Conservation (phyloP, 192 early-diverging fungal genomes). For the Umbelopsis vinacea region DNA sequence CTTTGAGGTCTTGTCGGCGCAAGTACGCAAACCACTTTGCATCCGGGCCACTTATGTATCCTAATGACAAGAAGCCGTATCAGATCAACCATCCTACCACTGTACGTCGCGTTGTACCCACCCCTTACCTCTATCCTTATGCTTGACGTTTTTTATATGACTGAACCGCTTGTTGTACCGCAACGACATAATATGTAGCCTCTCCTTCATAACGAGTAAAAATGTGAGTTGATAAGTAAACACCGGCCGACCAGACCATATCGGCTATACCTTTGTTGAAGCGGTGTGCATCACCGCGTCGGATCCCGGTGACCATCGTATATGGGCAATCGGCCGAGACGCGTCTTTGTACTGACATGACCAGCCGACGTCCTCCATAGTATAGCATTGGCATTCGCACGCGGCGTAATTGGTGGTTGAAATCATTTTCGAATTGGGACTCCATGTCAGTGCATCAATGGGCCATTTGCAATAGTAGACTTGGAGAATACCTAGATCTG, state of each 20-base stretch:
- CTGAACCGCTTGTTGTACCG: neutral
- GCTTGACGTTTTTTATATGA: neutral
- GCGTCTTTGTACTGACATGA: constrained; percentile 57
- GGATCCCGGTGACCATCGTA: constrained; percentile 58
- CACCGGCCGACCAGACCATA: too few species aligned
- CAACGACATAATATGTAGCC: constrained; percentile 31
- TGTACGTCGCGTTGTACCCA: neutral
- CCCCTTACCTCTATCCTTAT: constrained; percentile 7
- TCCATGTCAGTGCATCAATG: constrained; percentile 69
- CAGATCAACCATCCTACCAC: neutral
- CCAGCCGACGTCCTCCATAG: constrained; percentile 64
- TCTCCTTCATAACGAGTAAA: neutral
- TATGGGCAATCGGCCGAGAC: constrained; percentile 43
- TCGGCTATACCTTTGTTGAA: constrained; percentile 51
- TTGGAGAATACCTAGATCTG: constrained; percentile 63
- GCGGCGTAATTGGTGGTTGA: constrained; percentile 52
- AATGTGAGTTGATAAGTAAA: constrained; percentile 14
- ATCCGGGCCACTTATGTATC: constrained; percentile 63
- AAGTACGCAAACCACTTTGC: constrained; percentile 65
- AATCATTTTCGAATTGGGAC: constrained; percentile 65
- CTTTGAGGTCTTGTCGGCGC: constrained; percentile 51
- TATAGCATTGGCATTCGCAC: constrained; percentile 58
- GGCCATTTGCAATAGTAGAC: constrained; percentile 53
- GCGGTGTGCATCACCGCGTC: constrained; percentile 54
- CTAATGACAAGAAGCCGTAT: constrained; percentile 17